These are phyloP conservation scores for Fistulina hepatica DNA, from an alignment of 1,284 basidiomycete genomes.

Conservation along the genomic window DNA sequence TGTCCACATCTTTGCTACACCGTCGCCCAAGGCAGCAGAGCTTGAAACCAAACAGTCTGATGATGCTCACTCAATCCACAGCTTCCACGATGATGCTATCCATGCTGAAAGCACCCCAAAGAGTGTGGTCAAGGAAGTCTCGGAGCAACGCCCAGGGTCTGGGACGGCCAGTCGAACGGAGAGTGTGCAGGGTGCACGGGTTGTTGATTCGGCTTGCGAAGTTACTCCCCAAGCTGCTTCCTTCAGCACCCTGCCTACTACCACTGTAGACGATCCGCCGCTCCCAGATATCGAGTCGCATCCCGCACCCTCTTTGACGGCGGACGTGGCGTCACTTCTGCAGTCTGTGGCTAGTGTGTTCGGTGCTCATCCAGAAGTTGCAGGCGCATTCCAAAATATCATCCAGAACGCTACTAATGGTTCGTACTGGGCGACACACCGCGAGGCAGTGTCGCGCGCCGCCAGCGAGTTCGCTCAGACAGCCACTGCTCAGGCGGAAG, in stretches of 20 bases:
- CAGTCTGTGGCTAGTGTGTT: slow-evolving; percentile 41
- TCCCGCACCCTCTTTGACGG: slow-evolving; percentile 38
- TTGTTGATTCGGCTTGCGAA: no score
- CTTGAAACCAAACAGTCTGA: no score
- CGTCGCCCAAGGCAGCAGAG: no score
- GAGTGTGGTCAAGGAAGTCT: no score
- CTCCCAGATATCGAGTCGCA: slow-evolving; percentile 37
- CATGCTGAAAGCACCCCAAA: slow-evolving; percentile 1
- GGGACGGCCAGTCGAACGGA: no score
- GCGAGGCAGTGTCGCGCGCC: slow-evolving; percentile 42
- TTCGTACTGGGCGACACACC: slow-evolving; percentile 54
- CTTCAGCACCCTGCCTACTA: no score
- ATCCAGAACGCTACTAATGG: slow-evolving; percentile 49
- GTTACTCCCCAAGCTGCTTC: slow-evolving; percentile 13
- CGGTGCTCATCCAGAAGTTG: slow-evolving; percentile 55
- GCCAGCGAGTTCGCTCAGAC: slow-evolving; percentile 38
- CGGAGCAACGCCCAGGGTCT: no score
- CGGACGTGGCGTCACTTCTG: slow-evolving; percentile 53
- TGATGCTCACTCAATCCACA: no score
- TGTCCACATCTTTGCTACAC: no score
- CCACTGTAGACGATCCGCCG: slow-evolving; percentile 38
- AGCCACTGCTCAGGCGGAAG: slow-evolving; percentile 37
- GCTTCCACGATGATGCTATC: no score
- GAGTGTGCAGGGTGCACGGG: no score
- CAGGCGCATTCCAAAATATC: slow-evolving; percentile 53